Percentiles rank a stretch among this genome's conserved stretches.
Conservation (phyloP, 1,139 yeast genomes). For the Scheffersomyces titani region DNA sequence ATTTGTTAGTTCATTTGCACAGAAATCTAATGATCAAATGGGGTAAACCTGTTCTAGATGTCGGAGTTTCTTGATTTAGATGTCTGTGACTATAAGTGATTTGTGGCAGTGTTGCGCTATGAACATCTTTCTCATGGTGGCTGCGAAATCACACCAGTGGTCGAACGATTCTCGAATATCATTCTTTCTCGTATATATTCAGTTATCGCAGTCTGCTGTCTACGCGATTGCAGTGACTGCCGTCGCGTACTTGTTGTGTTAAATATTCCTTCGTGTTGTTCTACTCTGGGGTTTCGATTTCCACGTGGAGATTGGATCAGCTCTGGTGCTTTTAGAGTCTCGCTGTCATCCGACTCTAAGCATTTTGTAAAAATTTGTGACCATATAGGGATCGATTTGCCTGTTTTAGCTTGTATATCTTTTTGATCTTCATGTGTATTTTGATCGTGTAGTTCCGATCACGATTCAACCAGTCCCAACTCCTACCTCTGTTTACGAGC, state of each 20-base stretch:
- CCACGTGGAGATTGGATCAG: background rate
- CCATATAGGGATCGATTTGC: too few species aligned
- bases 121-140: background rate
- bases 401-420: too few species aligned
- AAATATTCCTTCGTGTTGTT: background rate
- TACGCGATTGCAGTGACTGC: background rate
- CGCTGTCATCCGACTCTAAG: background rate
- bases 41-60: background rate
- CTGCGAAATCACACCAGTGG: background rate
- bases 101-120: background rate
- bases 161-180: background rate
- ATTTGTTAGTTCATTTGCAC: too few species aligned
- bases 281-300: background rate
- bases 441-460: too few species aligned
- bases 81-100: background rate
- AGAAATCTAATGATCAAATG: background rate
- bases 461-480: too few species aligned
- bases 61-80: background rate
- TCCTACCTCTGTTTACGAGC: too few species aligned
- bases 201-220: background rate
- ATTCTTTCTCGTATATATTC: background rate
- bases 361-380: too few species aligned
- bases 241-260: background rate
- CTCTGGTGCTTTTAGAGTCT: background rate
- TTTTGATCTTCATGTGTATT: too few species aligned